Evolutionary conservation across 2,329 filamentous ascomycete species (phyloP).

Genomic region (Fusarium avenaceum): DNA sequence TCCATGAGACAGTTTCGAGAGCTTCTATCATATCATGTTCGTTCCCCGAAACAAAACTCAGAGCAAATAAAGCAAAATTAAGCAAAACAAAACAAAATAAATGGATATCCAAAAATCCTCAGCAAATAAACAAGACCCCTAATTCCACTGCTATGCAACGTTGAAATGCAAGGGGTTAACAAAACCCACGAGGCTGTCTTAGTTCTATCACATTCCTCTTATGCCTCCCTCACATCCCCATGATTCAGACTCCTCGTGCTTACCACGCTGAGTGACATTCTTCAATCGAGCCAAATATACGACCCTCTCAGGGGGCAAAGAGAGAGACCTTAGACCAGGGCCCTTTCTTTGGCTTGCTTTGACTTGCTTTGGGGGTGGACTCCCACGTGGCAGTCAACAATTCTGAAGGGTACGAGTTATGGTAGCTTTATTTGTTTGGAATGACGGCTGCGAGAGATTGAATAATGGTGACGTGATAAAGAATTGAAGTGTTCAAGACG

Average conservation of each 20-base stretch:
- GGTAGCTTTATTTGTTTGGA: too few species aligned
- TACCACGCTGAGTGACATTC: not conserved
- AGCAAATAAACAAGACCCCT: conserved; percentile 8
- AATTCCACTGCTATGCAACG: conserved; percentile 23
- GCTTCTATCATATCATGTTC: not conserved
- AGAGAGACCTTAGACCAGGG: not conserved
- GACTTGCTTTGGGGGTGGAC: not conserved
- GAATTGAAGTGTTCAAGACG: not conserved
- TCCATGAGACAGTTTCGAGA: not conserved
- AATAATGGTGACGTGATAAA: not conserved
- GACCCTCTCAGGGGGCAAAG: too few species aligned
- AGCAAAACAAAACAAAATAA: not conserved
- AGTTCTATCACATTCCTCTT: not conserved
- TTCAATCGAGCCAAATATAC: not conserved
- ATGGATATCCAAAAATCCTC: not conserved
- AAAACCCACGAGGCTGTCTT: not conserved
- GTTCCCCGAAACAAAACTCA: not conserved
- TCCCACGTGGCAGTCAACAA: not conserved
- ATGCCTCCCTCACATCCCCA: not conserved
- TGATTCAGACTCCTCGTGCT: not conserved
- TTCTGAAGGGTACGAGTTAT: not conserved
- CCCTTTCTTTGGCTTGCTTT: not conserved
- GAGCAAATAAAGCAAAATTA: not conserved
- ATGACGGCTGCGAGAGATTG: too few species aligned
- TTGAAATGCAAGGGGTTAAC: conserved; percentile 23